Conservation (phyloP, 805 yeast species). For the Vanderwaltozyma verrucispora region DNA sequence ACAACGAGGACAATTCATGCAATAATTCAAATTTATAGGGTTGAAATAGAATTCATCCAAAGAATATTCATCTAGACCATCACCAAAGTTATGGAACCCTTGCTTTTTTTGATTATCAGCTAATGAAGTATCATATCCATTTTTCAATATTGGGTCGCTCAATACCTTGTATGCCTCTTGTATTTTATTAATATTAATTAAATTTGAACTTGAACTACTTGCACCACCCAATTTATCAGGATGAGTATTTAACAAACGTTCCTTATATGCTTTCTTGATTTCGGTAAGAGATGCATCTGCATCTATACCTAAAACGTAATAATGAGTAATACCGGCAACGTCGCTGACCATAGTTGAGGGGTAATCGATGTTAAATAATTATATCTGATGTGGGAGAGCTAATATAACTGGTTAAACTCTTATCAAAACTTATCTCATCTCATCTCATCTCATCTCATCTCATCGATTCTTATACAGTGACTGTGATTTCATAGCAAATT, state of each 20-base stretch:
- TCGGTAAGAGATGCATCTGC: slow-evolving; percentile 30
- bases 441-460: no score
- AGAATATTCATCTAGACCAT: slow-evolving; percentile 58
- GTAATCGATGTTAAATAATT: no score
- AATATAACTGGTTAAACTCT: no score
- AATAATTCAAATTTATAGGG: slow-evolving; percentile 30
- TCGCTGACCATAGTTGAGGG: background rate
- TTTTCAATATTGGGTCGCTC: slow-evolving; percentile 31
- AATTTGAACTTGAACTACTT: background rate
- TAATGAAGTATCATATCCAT: slow-evolving; percentile 44
- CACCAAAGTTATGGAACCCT: slow-evolving; percentile 38
- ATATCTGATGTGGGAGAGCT: no score
- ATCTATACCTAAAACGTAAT: slow-evolving; percentile 47
- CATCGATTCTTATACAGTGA: no score
- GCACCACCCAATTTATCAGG: slow-evolving; percentile 61
- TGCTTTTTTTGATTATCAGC: slow-evolving; percentile 23
- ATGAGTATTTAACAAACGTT: slow-evolving; percentile 50
- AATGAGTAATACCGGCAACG: slow-evolving; percentile 28
- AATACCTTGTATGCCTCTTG: slow-evolving; percentile 57
- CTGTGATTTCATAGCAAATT: no score
- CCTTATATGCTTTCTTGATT: slow-evolving; percentile 55
- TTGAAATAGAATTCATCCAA: slow-evolving; percentile 48
- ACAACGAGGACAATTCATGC: slow-evolving; percentile 60
- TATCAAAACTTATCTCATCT: no score
- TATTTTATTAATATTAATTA: slow-evolving; percentile 23